Percentiles rank a stretch among this genome's conserved stretches.
Conservation (phyloP, 2,329 filamentous ascomycete species). For the Purpureocillium lavendulum region DNA sequence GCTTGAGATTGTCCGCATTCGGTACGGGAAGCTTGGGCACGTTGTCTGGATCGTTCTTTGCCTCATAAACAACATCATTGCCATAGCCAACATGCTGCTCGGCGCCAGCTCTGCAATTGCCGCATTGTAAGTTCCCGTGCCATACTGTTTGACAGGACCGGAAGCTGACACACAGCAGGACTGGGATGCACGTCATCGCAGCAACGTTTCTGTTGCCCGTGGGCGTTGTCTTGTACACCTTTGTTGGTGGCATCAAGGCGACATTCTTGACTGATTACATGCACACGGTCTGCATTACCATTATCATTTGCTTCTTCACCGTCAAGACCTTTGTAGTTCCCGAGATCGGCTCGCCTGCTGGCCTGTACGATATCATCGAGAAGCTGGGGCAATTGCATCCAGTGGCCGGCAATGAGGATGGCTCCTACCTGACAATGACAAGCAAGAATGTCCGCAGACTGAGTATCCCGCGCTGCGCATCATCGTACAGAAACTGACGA, state of each 20-base stretch:
- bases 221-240: constrained; percentile 29
- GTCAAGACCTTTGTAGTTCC: constrained; percentile 35
- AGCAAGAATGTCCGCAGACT: too few relatives aligned
- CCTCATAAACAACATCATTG: constrained; percentile 40
- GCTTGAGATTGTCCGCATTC: constrained; percentile 42
- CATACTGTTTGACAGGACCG: accelerated
- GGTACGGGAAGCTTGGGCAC: constrained; percentile 38
- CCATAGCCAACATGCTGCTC: constrained; percentile 43
- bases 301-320: constrained; percentile 40
- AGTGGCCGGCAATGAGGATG: constrained; percentile 38
- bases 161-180: constrained; percentile 18
- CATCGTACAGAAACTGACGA: too few relatives aligned
- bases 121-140: constrained; percentile 17
- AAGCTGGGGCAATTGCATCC: constrained; percentile 34
- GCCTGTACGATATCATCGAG: constrained; percentile 41
- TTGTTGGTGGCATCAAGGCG: constrained; percentile 30
- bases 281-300: constrained; percentile 45
- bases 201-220: constrained; percentile 35
- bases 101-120: constrained; percentile 24
- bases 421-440: too few relatives aligned
- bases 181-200: constrained; percentile 41
- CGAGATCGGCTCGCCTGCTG: constrained; percentile 36
- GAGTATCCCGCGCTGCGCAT: too few relatives aligned
- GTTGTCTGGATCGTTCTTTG: constrained; percentile 43
- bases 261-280: constrained; percentile 42